A percentile compares a stretch with the other conserved stretches of the same genome.
These are phyloP conservation scores for Boletus reticuloceps DNA, from an alignment of 768 basidiomycete genomes.

Conservation along the genomic window DNA sequence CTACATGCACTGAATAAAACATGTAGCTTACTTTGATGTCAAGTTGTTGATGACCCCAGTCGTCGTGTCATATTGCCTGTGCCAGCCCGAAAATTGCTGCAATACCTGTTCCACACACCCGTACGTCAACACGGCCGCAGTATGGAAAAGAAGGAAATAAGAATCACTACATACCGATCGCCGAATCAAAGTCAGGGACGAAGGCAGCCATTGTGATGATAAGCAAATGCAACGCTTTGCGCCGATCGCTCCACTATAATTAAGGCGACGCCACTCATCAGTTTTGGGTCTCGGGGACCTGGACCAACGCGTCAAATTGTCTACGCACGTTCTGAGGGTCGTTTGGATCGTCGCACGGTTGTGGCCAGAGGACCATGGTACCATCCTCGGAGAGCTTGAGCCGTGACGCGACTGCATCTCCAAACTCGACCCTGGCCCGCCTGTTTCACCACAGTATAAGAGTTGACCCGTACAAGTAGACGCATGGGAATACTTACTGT, in stretches of 20 bases:
- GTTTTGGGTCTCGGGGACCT: background rate
- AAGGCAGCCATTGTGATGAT: slow-evolving; percentile 52
- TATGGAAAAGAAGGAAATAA: too few species aligned
- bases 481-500: slow-evolving; percentile 35
- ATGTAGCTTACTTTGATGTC: slow-evolving; percentile 38
- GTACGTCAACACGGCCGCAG: background rate
- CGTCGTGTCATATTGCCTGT: slow-evolving; percentile 41
- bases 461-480: too few species aligned
- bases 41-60: slow-evolving; percentile 49
- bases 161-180: slow-evolving; percentile 37
- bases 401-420: slow-evolving; percentile 40
- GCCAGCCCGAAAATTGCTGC: slow-evolving; percentile 49
- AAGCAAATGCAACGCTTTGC: slow-evolving; percentile 45
- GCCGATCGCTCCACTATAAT: slow-evolving; percentile 41
- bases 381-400: slow-evolving; percentile 48
- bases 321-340: slow-evolving; percentile 53
- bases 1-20: background rate
- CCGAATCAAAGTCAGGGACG: slow-evolving; percentile 54
- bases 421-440: slow-evolving; percentile 50
- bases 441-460: slow-evolving; percentile 18
- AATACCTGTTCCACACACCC: slow-evolving; percentile 37
- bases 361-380: slow-evolving; percentile 52
- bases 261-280: background rate
- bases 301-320: background rate
- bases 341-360: slow-evolving; percentile 46